These are phyloP conservation scores for Chalaropsis thielavioides DNA, from an alignment of 2,329 filamentous ascomycete species.

Conservation along the genomic window DNA sequence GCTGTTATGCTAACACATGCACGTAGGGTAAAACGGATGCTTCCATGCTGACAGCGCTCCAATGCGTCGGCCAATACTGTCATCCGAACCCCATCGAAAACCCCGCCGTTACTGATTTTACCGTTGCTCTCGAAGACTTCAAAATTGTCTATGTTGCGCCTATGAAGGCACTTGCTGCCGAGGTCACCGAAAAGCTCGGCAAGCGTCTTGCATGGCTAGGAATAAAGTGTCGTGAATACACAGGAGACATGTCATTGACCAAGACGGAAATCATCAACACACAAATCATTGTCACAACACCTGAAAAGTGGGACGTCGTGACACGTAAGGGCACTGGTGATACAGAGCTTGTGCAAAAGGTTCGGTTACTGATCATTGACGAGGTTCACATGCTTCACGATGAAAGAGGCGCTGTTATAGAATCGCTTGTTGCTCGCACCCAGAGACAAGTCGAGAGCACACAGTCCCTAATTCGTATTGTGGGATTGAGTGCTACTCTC, in stretches of 20 bases:
- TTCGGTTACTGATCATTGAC: conserved; percentile 89
- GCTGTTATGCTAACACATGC: neutral
- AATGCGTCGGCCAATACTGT: conserved; percentile 75
- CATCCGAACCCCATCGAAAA: conserved; percentile 66
- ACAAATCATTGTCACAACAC: conserved; percentile 95
- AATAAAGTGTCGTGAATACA: conserved; percentile 81
- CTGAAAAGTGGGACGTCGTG: conserved; percentile 98
- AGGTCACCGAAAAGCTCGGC: conserved; percentile 87
- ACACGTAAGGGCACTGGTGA: conserved; percentile 95
- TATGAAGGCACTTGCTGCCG: conserved; percentile 95
- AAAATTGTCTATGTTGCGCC: conserved; percentile 98
- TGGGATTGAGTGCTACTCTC: conserved; percentile 86
- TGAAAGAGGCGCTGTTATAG: conserved; percentile 86
- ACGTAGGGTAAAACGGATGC: conserved; percentile 87
- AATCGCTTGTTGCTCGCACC: conserved; percentile 88
- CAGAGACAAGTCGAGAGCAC: conserved; percentile 96
- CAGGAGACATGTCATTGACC: conserved; percentile 96
- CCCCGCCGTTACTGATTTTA: conserved; percentile 59
- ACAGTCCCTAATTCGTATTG: conserved; percentile 88
- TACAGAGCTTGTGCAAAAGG: conserved; percentile 94
- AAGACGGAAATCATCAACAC: conserved; percentile 92
- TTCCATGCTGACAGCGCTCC: conserved; percentile 89
- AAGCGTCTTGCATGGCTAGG: conserved; percentile 89
- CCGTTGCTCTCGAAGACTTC: conserved; percentile 74
- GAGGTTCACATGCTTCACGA: conserved; percentile 99